phyloP scores from a whole-genome alignment of 1,139 yeast species.

The Waltiozyma sp. region DNA sequence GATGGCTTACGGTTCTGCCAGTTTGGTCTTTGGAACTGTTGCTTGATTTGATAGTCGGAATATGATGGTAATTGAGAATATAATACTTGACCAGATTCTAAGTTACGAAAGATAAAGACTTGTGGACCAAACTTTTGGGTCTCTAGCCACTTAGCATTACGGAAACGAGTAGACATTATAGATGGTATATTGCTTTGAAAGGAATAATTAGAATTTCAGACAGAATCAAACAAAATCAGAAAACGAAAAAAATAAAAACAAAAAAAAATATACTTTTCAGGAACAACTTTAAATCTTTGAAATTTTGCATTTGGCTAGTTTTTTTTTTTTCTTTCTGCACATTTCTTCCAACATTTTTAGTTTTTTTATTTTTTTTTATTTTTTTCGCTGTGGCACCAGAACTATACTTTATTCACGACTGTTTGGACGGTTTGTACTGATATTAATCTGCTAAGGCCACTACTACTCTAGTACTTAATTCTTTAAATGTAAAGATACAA shows the following conservation, averaged over 20 bases:
- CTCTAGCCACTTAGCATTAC: conserved; percentile 38
- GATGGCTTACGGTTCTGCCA: conserved; percentile 81
- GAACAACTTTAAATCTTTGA: too few relatives aligned
- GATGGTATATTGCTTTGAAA: background rate
- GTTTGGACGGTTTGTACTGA: too few relatives aligned
- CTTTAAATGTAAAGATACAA: too few relatives aligned
- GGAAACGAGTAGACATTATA: conserved; percentile 21
- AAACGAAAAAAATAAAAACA: too few relatives aligned
- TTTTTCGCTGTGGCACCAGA: too few relatives aligned
- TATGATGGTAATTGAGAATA: conserved; percentile 76
- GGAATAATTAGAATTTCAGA: too few relatives aligned
- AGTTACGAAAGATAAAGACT: conserved; percentile 70
- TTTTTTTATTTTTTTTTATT: background rate
- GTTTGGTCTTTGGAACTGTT: conserved; percentile 67
- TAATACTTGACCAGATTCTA: conserved; percentile 81
- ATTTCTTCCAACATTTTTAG: background rate
- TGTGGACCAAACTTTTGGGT: conserved; percentile 59
- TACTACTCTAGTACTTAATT: too few relatives aligned
- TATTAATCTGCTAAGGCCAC: too few relatives aligned
- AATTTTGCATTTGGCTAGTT: too few relatives aligned
- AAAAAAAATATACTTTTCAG: too few relatives aligned
- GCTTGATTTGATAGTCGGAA: conserved; percentile 52
- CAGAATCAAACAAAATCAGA: too few relatives aligned
- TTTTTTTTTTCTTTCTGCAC: background rate
- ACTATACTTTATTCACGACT: too few relatives aligned